phyloP scores from a whole-genome alignment of 345 rosid species.

The Linum trigynum region DNA sequence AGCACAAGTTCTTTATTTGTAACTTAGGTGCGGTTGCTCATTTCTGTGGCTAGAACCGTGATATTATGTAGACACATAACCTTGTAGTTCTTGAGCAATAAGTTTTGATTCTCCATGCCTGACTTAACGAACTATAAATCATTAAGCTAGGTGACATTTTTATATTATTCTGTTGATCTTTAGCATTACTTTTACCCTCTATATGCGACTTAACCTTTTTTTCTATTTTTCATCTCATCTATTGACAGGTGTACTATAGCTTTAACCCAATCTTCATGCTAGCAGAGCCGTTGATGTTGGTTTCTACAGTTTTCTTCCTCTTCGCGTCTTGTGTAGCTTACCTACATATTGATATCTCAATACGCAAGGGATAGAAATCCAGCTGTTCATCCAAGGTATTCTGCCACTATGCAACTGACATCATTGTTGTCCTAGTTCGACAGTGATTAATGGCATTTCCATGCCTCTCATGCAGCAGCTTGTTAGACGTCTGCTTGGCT shows the following conservation, averaged over 20 bases:
- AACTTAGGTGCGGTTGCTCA: too few relatives aligned
- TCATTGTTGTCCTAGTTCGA: background rate
- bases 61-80: too few relatives aligned
- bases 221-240: slow-evolving; percentile 2
- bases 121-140: background rate
- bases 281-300: slow-evolving; percentile 86
- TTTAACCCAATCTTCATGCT: slow-evolving; percentile 96
- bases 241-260: slow-evolving; percentile 69
- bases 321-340: slow-evolving; percentile 69
- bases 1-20: too few relatives aligned
- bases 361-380: slow-evolving; percentile 35
- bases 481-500: too few relatives aligned
- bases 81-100: too few relatives aligned
- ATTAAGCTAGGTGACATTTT: background rate
- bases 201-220: background rate
- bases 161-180: background rate
- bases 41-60: too few relatives aligned
- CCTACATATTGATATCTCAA: slow-evolving; percentile 69
- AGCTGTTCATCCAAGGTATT: background rate
- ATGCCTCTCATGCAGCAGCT: too few relatives aligned
- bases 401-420: background rate
- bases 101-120: too few relatives aligned
- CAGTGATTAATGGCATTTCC: too few relatives aligned
- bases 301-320: slow-evolving; percentile 63
- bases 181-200: background rate